Evolutionary conservation across 805 yeast species (phyloP).

Genomic region (Zygosaccharomyces gambellarensis): DNA sequence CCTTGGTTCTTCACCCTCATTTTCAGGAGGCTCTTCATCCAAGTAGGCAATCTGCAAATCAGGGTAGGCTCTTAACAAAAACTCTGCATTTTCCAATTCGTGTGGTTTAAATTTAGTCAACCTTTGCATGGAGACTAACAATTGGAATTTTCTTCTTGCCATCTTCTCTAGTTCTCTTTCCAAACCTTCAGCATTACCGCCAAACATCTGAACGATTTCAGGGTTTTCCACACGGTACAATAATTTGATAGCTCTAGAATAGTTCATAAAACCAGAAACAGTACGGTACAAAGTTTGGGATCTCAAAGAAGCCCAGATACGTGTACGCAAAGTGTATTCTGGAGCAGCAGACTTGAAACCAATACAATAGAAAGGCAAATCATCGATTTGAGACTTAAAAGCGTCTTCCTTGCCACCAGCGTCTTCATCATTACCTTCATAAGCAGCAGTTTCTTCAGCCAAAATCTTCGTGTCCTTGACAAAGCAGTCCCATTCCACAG

Average conservation of each 20-base stretch:
- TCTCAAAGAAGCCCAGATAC: constrained; percentile 98
- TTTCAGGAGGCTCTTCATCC: constrained; percentile 83
- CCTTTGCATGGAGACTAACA: constrained; percentile 84
- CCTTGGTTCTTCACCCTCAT: constrained; percentile 64
- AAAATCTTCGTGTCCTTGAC: constrained; percentile 92
- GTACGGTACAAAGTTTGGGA: constrained; percentile 96
- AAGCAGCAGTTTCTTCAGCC: constrained; percentile 90
- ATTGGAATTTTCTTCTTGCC: constrained; percentile 79
- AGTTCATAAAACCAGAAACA: constrained; percentile 97
- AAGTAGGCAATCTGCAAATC: constrained; percentile 86
- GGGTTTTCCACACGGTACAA: constrained; percentile 93
- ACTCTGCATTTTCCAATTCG: constrained; percentile 76
- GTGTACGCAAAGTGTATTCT: constrained; percentile 89
- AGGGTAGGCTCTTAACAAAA: constrained; percentile 77
- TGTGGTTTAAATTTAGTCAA: constrained; percentile 65
- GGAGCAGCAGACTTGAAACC: constrained; percentile 98
- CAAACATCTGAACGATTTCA: constrained; percentile 94
- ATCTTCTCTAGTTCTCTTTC: constrained; percentile 91
- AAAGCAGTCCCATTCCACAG: constrained; percentile 96
- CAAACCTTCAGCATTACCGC: constrained; percentile 94
- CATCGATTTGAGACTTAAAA: constrained; percentile 80
- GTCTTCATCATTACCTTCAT: constrained; percentile 42
- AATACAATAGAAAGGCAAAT: constrained; percentile 88
- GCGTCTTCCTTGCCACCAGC: constrained; percentile 55
- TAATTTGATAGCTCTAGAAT: constrained; percentile 90